These are phyloP conservation scores for Coemansia umbellata DNA, from an alignment of 192 early-diverging fungal genomes.

Conservation along the genomic window DNA sequence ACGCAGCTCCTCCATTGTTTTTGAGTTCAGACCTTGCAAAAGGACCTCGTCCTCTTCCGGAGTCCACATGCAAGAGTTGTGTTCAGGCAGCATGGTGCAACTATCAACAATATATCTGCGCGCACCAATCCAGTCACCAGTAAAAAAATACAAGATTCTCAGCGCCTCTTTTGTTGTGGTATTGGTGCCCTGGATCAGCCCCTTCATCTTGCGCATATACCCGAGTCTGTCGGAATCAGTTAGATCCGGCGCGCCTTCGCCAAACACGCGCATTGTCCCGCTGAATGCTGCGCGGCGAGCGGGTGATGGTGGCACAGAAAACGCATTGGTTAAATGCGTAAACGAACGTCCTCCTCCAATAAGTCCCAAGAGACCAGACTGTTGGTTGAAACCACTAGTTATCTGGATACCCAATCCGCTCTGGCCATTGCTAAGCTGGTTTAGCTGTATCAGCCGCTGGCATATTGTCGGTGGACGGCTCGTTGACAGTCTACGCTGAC, in stretches of 20 bases:
- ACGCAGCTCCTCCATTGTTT: constrained; percentile 33
- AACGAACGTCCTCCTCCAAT: not conserved
- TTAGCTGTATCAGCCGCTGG: constrained; percentile 34
- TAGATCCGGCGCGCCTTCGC: constrained; percentile 28
- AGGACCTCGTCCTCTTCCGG: constrained; percentile 26
- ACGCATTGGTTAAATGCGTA: not conserved
- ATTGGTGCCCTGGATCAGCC: constrained; percentile 26
- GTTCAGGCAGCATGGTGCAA: not conserved
- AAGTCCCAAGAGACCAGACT: constrained; percentile 13
- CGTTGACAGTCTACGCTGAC: constrained; percentile 21
- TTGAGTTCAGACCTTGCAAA: constrained; percentile 14
- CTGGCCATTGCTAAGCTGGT: constrained; percentile 12
- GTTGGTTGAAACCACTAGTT: constrained; percentile 1
- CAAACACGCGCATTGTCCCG: constrained; percentile 46
- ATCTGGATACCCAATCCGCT: not conserved
- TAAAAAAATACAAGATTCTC: constrained; percentile 35
- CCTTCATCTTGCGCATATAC: constrained; percentile 47
- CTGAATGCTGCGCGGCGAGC: constrained; percentile 32
- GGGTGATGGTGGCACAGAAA: constrained; percentile 24
- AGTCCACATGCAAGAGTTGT: constrained; percentile 26
- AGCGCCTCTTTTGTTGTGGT: constrained; percentile 31
- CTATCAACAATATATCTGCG: constrained; percentile 30
- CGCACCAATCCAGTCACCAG: constrained; percentile 44
- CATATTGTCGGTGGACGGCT: constrained; percentile 27
- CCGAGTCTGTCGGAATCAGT: constrained; percentile 22